Conservation (phyloP, 306 rosid genomes). For the Adenanthera pavonina region DNA sequence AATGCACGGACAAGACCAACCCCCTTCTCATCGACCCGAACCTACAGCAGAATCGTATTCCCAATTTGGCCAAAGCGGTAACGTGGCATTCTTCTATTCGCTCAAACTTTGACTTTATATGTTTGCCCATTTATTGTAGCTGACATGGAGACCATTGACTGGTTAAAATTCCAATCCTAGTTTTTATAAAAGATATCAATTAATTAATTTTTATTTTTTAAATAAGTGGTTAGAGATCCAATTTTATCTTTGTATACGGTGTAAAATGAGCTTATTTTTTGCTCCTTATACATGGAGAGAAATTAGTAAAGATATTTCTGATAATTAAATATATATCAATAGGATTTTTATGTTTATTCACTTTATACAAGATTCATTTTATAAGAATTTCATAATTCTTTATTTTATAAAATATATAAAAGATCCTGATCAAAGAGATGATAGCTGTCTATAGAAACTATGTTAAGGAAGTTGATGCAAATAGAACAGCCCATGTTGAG, state of each 20-base stretch:
- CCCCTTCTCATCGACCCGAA: neutral
- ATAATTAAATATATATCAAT: neutral
- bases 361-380: neutral
- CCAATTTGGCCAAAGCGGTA: neutral
- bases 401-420: no score
- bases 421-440: neutral
- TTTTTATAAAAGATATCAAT: no score
- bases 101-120: neutral
- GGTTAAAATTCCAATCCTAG: conserved; percentile 1
- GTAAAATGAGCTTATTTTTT: no score
- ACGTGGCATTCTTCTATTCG: conserved; percentile 16
- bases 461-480: no score
- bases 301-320: no score
- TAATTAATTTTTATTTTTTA: no score
- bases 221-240: no score
- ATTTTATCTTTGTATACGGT: no score
- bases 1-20: neutral
- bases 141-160: neutral
- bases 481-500: no score
- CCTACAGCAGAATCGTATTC: conserved; percentile 7
- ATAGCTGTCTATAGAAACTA: neutral
- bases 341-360: neutral
- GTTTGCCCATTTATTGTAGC: neutral
- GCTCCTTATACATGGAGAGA: no score
- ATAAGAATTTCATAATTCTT: no score